Evolutionary conservation across 768 basidiomycete genomes (phyloP).

Genomic region (Gloeopeniophorella convolvens): DNA sequence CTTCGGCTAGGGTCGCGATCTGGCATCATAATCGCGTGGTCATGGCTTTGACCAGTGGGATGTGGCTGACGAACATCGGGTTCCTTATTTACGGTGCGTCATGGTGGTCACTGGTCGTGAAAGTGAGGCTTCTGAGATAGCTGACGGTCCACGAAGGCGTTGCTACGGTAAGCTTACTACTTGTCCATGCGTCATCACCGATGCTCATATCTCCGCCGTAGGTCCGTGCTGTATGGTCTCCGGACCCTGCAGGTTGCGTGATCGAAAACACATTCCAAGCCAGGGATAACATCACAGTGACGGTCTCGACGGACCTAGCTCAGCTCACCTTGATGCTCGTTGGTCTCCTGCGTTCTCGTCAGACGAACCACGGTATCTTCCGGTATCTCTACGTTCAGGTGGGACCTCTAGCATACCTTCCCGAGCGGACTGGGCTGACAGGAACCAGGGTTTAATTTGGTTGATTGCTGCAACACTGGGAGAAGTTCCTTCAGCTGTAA

Average conservation of each 20-base stretch:
- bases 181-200: not conserved
- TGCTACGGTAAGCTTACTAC: not conserved
- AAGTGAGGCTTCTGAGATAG: not conserved
- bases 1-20: not conserved
- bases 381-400: conserved; percentile 5
- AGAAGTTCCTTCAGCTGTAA: conserved; percentile 2
- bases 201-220: not conserved
- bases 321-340: conserved; percentile 4
- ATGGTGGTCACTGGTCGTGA: not conserved
- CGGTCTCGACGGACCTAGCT: conserved; percentile 1
- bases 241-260: not conserved
- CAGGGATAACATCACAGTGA: conserved; percentile 2
- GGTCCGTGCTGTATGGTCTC: not conserved
- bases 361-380: not conserved
- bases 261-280: not conserved
- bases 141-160: not conserved
- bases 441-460: conserved; percentile 12
- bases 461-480: not conserved
- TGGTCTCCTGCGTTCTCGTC: conserved; percentile 1
- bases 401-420: not conserved
- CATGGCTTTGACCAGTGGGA: not conserved
- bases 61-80: conserved; percentile 1
- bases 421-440: not conserved
- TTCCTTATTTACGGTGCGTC: conserved; percentile 6
- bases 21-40: not conserved